Base-by-base conservation (phyloP, 2,329 filamentous ascomycete genomes). In the Exophiala calicioides region DNA sequence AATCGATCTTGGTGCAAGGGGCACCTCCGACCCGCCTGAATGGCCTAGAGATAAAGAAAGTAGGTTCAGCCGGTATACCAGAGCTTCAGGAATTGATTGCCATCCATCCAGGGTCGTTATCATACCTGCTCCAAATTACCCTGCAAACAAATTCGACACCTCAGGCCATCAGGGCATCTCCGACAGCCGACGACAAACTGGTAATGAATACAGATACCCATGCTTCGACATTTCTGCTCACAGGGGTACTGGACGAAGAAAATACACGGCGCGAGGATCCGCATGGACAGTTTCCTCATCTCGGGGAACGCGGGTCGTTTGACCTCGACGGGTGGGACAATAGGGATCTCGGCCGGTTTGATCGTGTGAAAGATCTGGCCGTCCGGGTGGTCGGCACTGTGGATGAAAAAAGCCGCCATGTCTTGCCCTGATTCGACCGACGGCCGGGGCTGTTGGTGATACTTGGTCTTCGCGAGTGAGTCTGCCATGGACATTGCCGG, bases 121-220 rank as follows among this genome's bases (percentile, higher is more conserved):
- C 47, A 24, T 52, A 50, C 40, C 47, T 46, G 23, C 29, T 52
- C 34, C 4, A 36, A 31, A 1, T 33, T 26, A 19, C 35, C 40
- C 20, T 33, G 13, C 8, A 41, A 20, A 41, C 56, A 58, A 10
- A 27, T 26, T 3, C 32, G 9, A 42, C 56, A 56, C 13, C 47
- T 40, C 39, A 58, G 31, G 1, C 56, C 56, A 40, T 57, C 56
- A 7, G 49, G 50, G 18, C 47, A 52, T 19, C 30, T 43, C 27
- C 45, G 40, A 26, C 45, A 43, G 9, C 52, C 47, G 19, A 54
- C 23, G 6, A 56, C 40, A 23, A 57, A 57, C 19, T 53, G 50
- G 31, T 46, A 57, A 31, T 58, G 56, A 2, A 56, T 40, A 30
- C 56, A 57, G 38, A 55, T 58, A n/a, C 54, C 56, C 15, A 47